These are phyloP conservation scores for Catharanthus roseus DNA, from an alignment of 257 asterid genomes.

Conservation along the genomic window DNA sequence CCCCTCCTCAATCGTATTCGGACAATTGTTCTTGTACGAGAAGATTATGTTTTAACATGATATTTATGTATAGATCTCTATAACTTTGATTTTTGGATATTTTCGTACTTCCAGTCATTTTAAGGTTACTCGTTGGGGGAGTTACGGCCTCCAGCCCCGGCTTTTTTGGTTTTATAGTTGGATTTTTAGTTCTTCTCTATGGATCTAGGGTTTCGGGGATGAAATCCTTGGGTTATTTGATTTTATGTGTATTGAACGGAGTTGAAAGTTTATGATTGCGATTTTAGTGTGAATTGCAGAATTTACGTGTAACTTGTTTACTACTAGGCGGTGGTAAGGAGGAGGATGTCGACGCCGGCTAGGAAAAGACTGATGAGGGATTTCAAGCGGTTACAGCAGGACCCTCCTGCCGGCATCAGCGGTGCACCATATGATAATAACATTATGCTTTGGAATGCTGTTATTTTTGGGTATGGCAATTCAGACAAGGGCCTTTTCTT, in stretches of 20 bases:
- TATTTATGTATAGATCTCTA: neutral
- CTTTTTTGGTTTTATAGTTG: neutral
- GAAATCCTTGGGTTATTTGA: neutral
- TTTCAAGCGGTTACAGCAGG: slow-evolving; percentile 87
- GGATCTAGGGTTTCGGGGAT: slow-evolving; percentile 22
- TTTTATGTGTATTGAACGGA: too few relatives aligned
- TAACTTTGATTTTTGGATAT: neutral
- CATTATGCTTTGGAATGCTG: slow-evolving; percentile 94
- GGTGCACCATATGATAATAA: slow-evolving; percentile 92
- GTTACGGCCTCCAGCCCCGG: neutral
- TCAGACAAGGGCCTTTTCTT: neutral
- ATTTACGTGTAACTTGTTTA: neutral
- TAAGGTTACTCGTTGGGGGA: neutral
- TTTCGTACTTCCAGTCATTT: neutral
- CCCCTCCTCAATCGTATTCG: neutral
- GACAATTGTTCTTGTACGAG: neutral
- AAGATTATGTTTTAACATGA: neutral
- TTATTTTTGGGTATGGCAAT: slow-evolving; percentile 67
- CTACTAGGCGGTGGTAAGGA: slow-evolving; percentile 22
- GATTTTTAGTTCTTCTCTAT: neutral
- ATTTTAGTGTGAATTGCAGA: neutral
- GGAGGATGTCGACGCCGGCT: slow-evolving; percentile 82
- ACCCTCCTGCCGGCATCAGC: slow-evolving; percentile 93
- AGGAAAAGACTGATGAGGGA: slow-evolving; percentile 95
- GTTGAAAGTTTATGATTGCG: too few relatives aligned